These are phyloP conservation scores for Phytophthora pini DNA, from an alignment of 352 stramenopile species.

Conservation along the genomic window DNA sequence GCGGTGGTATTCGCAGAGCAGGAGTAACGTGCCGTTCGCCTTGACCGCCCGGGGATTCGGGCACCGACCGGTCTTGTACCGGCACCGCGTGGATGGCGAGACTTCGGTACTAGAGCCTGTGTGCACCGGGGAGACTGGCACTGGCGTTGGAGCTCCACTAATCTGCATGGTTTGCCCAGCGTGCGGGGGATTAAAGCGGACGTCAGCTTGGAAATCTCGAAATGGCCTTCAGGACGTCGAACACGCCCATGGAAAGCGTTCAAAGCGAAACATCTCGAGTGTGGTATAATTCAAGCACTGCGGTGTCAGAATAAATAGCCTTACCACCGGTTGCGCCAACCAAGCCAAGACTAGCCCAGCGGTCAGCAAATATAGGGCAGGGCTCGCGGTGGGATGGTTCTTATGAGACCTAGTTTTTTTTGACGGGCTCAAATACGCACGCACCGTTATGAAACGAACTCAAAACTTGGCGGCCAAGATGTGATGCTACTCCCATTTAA, in stretches of 20 bases:
- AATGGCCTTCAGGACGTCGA: slow-evolving; percentile 19
- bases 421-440: background rate
- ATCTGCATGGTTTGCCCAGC: slow-evolving; percentile 21
- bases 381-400: slow-evolving; percentile 25
- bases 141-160: slow-evolving; percentile 4
- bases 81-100: slow-evolving; percentile 46
- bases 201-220: slow-evolving; percentile 24
- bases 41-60: slow-evolving; percentile 76
- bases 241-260: slow-evolving; percentile 3
- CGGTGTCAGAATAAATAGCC: slow-evolving; percentile 37
- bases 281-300: slow-evolving; percentile 5
- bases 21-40: slow-evolving; percentile 70
- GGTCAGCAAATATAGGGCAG: slow-evolving; percentile 34
- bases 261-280: slow-evolving; percentile 15
- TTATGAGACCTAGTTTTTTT: slow-evolving; percentile 22
- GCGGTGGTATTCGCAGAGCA: slow-evolving; percentile 86
- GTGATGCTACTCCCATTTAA: slow-evolving; percentile 22
- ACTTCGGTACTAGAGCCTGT: background rate
- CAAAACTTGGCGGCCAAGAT: slow-evolving; percentile 6
- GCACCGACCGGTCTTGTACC: slow-evolving; percentile 86
- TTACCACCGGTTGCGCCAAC: slow-evolving; percentile 7
- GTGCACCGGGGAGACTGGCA: background rate
- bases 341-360: slow-evolving; percentile 2
- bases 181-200: slow-evolving; percentile 4
- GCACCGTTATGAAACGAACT: slow-evolving; percentile 31